These are phyloP conservation scores for Suaeda aralocaspica DNA, from an alignment of 148 eudicot species.

Conservation along the genomic window DNA sequence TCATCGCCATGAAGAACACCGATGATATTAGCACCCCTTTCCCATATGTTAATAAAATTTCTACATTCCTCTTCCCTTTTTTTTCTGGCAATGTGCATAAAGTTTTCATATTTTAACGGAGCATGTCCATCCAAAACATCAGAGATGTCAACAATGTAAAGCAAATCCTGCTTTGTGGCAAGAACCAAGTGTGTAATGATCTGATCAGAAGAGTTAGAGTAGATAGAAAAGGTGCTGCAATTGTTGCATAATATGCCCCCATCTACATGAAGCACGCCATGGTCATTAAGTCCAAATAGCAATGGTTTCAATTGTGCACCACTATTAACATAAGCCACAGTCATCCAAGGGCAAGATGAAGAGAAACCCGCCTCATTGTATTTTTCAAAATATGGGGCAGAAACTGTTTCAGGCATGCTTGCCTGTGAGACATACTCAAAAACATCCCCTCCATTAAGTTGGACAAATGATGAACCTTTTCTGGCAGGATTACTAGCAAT, in stretches of 20 bases:
- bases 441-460: constrained; percentile 64
- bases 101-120: constrained; percentile 60
- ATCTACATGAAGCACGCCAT: constrained; percentile 61
- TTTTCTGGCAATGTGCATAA: constrained; percentile 53
- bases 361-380: constrained; percentile 40
- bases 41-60: constrained; percentile 70
- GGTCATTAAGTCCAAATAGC: constrained; percentile 79
- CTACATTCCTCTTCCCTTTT: constrained; percentile 56
- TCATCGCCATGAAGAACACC: constrained; percentile 95
- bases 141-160: constrained; percentile 66
- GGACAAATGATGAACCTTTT: constrained; percentile 59
- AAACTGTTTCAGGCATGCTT: constrained; percentile 33
- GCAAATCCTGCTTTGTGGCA: constrained; percentile 85
- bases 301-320: constrained; percentile 40
- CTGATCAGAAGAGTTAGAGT: constrained; percentile 60
- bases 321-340: constrained; percentile 42
- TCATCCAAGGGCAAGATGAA: constrained; percentile 89
- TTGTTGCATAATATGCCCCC: constrained; percentile 77
- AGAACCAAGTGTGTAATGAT: constrained; percentile 70
- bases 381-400: constrained; percentile 39
- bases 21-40: constrained; percentile 75
- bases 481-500: constrained; percentile 46
- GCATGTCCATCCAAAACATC: constrained; percentile 63
- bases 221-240: constrained; percentile 71
- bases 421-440: constrained; percentile 52